Percentiles rank a stretch among this genome's conserved stretches.
These are phyloP conservation scores for Sugiyamaella japonica DNA, from an alignment of 1,139 yeast genomes.

Conservation along the genomic window DNA sequence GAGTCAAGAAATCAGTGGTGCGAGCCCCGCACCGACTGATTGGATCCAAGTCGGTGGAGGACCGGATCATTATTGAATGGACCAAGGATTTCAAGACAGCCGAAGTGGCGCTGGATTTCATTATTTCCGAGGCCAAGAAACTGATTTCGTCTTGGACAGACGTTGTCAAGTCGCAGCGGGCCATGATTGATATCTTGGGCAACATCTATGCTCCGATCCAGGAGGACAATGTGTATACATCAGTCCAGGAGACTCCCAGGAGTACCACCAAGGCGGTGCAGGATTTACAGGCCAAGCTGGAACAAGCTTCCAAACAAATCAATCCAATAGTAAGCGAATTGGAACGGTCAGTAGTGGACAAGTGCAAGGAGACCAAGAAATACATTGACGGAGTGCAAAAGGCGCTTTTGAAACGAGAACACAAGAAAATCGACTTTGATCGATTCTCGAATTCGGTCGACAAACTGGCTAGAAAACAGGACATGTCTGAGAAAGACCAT, in stretches of 20 bases:
- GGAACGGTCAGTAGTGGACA: constrained; percentile 29
- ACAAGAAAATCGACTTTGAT: constrained; percentile 49
- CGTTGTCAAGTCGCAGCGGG: constrained; percentile 42
- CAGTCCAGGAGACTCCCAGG: constrained; percentile 45
- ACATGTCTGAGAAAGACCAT: constrained; percentile 38
- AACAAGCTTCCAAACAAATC: constrained; percentile 29
- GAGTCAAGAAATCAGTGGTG: constrained; percentile 42
- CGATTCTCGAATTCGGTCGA: constrained; percentile 46
- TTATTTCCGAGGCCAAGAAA: constrained; percentile 42
- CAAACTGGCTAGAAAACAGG: constrained; percentile 46
- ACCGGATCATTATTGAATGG: constrained; percentile 51
- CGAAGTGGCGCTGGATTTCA: constrained; percentile 48
- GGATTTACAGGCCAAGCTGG: constrained; percentile 30
- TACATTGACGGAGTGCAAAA: constrained; percentile 47
- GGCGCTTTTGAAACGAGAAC: constrained; percentile 50
- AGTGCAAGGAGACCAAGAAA: constrained; percentile 45
- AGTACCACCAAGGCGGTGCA: constrained; percentile 40
- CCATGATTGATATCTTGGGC: constrained; percentile 40
- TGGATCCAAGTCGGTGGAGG: constrained; percentile 46
- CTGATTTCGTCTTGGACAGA: constrained; percentile 46
- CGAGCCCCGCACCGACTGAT: constrained; percentile 42
- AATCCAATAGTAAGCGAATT: constrained; percentile 34
- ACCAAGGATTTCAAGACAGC: constrained; percentile 50
- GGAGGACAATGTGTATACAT: constrained; percentile 39
- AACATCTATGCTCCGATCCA: constrained; percentile 45